Base-by-base conservation (phyloP, 2,329 filamentous ascomycete species). In the Fusarium succisae region DNA sequence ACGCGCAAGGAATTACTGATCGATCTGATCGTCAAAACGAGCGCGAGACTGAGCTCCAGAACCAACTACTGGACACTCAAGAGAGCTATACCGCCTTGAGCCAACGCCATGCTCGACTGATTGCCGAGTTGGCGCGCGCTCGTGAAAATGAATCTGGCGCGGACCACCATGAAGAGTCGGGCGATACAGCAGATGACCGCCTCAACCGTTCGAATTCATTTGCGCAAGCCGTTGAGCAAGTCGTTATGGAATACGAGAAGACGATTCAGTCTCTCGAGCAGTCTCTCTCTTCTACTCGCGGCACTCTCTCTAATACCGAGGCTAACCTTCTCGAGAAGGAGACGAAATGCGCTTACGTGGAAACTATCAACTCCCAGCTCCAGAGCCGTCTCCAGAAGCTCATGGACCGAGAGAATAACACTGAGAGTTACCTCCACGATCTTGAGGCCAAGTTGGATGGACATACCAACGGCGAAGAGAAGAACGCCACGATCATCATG, bases 171-270 rank as follows among this genome's bases (percentile, higher is more conserved):
- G 90, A 92, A 47, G 80, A 81, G 18, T 85, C 92, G 22, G 94
- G 91, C 62, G 94, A 96, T 80, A 94, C 87, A 76, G 94, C 95
- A 2, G 92, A 95, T 30, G 95, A 98, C 81, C 90, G 96, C 60
- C 85, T 98, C 73, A 97, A 98, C 81, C 92, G 96, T 45, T 99
- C 97, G 24, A 98, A 97, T 81, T 97, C 94, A 1, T 98, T 99
- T 80, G 95, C 96, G 4, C 93, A 97, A 80, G 96, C 96, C 35
- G 96, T 99, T 26, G 96, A 99, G 79, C 94, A 97, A 79, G 94
- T 99, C 28, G 94, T 99, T 7, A 86, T 98, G 55, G 96, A 99
- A 83, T 99, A 99, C 80, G 97, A 99, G 82, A 98, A 97, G 87
- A 99, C 97, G 0, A 99, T 99, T 56, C 95, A 98, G 81, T 93